Base-by-base conservation (phyloP, 768 basidiomycete species). In the Mycena belliarum region DNA sequence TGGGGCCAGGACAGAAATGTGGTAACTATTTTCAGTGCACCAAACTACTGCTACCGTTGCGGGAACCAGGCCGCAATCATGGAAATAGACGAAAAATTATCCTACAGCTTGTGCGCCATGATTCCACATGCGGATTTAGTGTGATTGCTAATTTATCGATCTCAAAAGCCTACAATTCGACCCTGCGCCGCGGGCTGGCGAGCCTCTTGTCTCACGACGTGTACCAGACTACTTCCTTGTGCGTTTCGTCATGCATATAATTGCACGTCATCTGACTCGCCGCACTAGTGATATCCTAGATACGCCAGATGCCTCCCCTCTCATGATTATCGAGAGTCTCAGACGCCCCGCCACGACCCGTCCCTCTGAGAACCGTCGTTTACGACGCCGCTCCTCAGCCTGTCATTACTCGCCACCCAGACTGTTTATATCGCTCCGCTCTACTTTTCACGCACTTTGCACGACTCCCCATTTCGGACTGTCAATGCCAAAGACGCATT, bases 1-100 rank as follows among this genome's bases (percentile, higher is more conserved):
- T 98, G 96, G 96, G 94, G 95, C 58, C 96, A 98, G 76, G 96
- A 98, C 77, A 86, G 94, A 74, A 98, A 98, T 72, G 96, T 99
- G 23, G 96, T 99, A 64, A 99, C 96, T 41, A 98, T 99, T 71
- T 99, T 98, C 81, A 98, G 95, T 63, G 97, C 97, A 65, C 97
- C 97, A 41, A 99, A 99, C 77, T 99, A 98, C 75, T 99, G 96
- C 77, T 99, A 99, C 80, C 83, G 97, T 72, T 99, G 97, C 72
- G 97, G 97, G 52, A 99, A 99, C 73, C 97, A 98, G 70, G 97
- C 97, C 53, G 97, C 97, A 48, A 99, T 99, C 73, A 96, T 99
- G 88, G 97, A 99, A 75, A 97, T 99, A 74, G 97, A 99, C 76
- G 92, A 94, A 86, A 94, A 94, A 82, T 80, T 93, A 86, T 91